Base-by-base conservation (phyloP, 192 early-diverging fungal genomes). In the Coemansia sp. region DNA sequence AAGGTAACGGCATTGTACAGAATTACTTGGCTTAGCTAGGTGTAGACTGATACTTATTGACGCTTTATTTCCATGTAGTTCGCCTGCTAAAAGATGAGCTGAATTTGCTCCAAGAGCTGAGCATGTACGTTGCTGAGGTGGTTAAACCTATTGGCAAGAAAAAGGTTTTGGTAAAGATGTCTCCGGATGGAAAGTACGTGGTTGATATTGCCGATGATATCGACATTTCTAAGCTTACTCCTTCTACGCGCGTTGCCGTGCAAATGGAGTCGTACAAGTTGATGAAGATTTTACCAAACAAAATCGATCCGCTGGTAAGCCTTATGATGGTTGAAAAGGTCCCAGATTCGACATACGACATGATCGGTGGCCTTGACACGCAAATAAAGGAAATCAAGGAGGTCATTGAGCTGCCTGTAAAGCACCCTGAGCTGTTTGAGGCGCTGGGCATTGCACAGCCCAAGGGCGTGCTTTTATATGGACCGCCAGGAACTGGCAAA, bases 291-390 rank as follows among this genome's bases (percentile, higher is more conserved):
- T 67, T 99, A 40, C 94, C 95, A 39, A 97, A 96, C 80, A 94
- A 97, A 64, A 87, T 99, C 48, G 97, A 99, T 70, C 97, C 97
- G n/a, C 84, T 99, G 38, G 97, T 99, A 16, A 91, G 88, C n/a
- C 84, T 99, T 49, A 99, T 99, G 97, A 99, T 97, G 97, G 94
- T 99, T 12, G 97, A 99, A 70, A 99, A 99, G 78, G 97, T 97
- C 14, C 97, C 97, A 23, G 95, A 97, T 76, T 96, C 93, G 53
- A 97, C 97, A 12, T 99, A 99, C 70, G 97, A 97, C 50, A 94
- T 96, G 93, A 89, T 99, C 57, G 97, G 97, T 65, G 97, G 97
- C 57, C 85, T 99, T 31, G 94, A 97, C 70, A 91, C 94, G 65
- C 97, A 99, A 70, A 99, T 99, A 65, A 97, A 99, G 70, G 97